These are phyloP conservation scores for Whalleya microplaca DNA, from an alignment of 2,329 filamentous ascomycete genomes.

Conservation along the genomic window DNA sequence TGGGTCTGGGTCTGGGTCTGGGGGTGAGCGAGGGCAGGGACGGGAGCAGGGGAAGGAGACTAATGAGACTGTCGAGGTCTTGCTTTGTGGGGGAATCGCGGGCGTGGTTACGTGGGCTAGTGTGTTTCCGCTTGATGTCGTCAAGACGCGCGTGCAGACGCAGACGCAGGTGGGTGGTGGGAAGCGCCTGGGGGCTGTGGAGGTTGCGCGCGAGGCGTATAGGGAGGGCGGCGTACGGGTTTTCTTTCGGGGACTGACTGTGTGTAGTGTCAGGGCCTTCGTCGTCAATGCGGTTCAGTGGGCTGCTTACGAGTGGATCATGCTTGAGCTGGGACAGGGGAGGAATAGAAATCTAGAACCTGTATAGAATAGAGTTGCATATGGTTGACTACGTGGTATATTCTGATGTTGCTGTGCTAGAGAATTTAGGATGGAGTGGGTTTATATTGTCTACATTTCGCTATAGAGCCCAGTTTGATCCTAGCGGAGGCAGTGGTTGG, in stretches of 20 bases:
- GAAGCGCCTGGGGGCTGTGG: conserved; percentile 56
- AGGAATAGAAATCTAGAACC: conserved; percentile 24
- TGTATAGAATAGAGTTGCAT: not conserved
- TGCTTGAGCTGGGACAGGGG: conserved; percentile 58
- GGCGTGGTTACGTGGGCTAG: conserved; percentile 88
- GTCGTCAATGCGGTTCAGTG: conserved; percentile 93
- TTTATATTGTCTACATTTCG: no score
- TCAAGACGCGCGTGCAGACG: conserved; percentile 91
- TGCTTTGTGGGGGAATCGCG: conserved; percentile 85
- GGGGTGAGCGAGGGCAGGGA: not conserved
- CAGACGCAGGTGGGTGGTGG: conserved; percentile 50
- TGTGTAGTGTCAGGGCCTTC: conserved; percentile 87
- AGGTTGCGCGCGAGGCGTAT: conserved; percentile 70
- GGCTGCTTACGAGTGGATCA: conserved; percentile 89
- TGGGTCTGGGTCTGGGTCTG: no score
- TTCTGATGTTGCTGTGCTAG: no score
- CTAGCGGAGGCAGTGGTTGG: no score
- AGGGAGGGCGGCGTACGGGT: conserved; percentile 60
- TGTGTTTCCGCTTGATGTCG: conserved; percentile 87
- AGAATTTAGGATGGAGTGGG: no score
- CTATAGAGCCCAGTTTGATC: no score
- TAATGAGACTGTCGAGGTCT: conserved; percentile 61
- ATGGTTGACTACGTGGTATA: no score
- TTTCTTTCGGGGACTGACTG: conserved; percentile 75
- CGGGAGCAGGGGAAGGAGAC: not conserved